phyloP scores from a whole-genome alignment of 257 asterid species.

The Plantago ovata region DNA sequence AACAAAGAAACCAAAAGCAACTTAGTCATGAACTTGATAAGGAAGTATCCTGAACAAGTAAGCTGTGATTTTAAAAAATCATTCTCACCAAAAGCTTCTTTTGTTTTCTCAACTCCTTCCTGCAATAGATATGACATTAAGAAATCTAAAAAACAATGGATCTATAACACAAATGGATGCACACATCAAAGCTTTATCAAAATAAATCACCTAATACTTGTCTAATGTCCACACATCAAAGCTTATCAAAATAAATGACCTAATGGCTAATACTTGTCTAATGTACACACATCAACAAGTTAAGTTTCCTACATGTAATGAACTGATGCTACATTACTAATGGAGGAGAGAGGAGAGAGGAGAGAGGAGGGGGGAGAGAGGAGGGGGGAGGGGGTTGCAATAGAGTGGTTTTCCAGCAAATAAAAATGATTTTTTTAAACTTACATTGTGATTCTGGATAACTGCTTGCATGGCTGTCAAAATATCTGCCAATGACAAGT shows the following conservation, averaged over 20 bases:
- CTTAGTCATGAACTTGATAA: slow-evolving; percentile 9
- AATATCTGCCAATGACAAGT: slow-evolving; percentile 56
- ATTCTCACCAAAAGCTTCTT: slow-evolving; percentile 77
- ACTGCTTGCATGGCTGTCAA: slow-evolving; percentile 66
- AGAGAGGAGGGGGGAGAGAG: too few species aligned
- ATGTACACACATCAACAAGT: too few species aligned
- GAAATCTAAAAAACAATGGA: slow-evolving; percentile 1
- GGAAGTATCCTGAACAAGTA: slow-evolving; percentile 7
- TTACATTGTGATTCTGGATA: slow-evolving; percentile 74
- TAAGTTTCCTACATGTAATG: too few species aligned
- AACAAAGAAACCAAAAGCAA: slow-evolving; percentile 14
- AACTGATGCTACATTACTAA: too few species aligned
- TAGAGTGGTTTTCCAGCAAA: neutral
- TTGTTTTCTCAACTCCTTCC: slow-evolving; percentile 75
- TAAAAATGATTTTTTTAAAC: slow-evolving; percentile 30
- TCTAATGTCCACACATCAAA: too few species aligned
- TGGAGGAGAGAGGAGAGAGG: too few species aligned
- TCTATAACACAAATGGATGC: slow-evolving; percentile 3
- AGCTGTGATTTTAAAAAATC: slow-evolving; percentile 8
- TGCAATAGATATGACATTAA: slow-evolving; percentile 28
- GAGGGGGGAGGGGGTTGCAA: too few species aligned
- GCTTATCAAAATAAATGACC: too few species aligned
- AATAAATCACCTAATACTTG: too few species aligned
- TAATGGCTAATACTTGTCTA: too few species aligned
- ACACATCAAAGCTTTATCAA: neutral